A percentile compares a stretch with the other conserved stretches of the same genome.
These are phyloP conservation scores for Candida manassasensis DNA, from an alignment of 805 yeast genomes.

Conservation along the genomic window DNA sequence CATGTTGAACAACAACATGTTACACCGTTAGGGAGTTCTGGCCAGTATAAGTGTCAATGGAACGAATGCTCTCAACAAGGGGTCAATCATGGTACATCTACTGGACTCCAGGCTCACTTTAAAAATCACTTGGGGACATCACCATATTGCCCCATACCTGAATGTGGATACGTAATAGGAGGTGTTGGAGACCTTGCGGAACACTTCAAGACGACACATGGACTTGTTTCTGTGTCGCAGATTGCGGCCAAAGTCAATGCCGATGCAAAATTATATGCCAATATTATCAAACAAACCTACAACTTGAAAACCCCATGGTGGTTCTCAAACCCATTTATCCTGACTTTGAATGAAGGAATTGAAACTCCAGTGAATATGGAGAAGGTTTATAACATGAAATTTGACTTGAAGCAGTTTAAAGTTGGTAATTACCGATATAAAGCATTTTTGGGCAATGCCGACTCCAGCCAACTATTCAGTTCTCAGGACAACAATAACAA, in stretches of 20 bases:
- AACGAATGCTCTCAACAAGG: slow-evolving; percentile 51
- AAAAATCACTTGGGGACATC: slow-evolving; percentile 64
- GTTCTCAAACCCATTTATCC: slow-evolving; percentile 28
- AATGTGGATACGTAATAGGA: slow-evolving; percentile 57
- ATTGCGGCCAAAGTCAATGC: slow-evolving; percentile 26
- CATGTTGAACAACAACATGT: slow-evolving; percentile 17
- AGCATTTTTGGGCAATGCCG: slow-evolving; percentile 9
- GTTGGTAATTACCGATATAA: slow-evolving; percentile 32
- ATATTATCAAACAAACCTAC: slow-evolving; percentile 29
- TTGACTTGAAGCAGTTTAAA: slow-evolving; percentile 29
- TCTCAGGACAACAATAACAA: slow-evolving; percentile 6
- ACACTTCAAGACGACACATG: slow-evolving; percentile 61
- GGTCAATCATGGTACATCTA: slow-evolving; percentile 47
- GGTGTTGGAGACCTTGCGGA: slow-evolving; percentile 59
- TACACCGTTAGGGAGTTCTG: slow-evolving; percentile 10
- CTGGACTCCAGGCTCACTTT: slow-evolving; percentile 59
- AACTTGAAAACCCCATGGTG: slow-evolving; percentile 40
- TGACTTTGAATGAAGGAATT: slow-evolving; percentile 16
- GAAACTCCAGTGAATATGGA: slow-evolving; percentile 11
- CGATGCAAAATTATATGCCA: slow-evolving; percentile 24
- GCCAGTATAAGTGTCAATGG: slow-evolving; percentile 57
- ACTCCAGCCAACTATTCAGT: slow-evolving; percentile 4
- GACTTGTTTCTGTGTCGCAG: slow-evolving; percentile 38
- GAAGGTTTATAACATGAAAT: slow-evolving; percentile 21
- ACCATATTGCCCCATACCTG: slow-evolving; percentile 65